Evolutionary conservation across 1,139 yeast genomes (phyloP), one percentile per base, ranked within the genome.

Genomic region (Entelexis paramagnoliae): DNA sequence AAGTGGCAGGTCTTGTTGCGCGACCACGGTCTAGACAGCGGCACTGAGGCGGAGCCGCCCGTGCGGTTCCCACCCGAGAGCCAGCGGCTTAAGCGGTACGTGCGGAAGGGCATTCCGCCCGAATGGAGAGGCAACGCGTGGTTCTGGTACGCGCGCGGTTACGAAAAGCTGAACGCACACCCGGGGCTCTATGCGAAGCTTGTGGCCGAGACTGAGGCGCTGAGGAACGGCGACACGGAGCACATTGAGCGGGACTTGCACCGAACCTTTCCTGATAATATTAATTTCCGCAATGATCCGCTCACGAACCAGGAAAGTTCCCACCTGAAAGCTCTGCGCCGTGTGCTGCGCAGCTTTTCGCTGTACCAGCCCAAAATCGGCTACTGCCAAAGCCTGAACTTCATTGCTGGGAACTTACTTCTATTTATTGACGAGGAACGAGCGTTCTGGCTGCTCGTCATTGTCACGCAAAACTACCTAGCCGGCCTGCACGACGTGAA

Each of bases 61-160:
- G 62, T 67, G 1, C 66, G 91, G 55, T 89, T 87, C 63, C 97
- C 97, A 0, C 82, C 95, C 0, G 78, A 77, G 55, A 83, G 91
- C 10, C 94, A 84, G 56, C 88, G 85, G 61, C 58, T 88, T 56
- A 83, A 84, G 63, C 77, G 94, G 56, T 80, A 86, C 63, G 78
- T 91, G 14, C 75, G 97, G 53, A 83, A 85, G 64, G 98, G 98
- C 8, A 82, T 91, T 10, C 97, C 98, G 0, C 89, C 95, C 0
- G 96, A 87, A 64, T 89, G 96, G 96, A 72, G 98, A 60, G 98
- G 97, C 0, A 79, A 79, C 59, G 96, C 96, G 1, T 91, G 98
- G 98, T 91, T 91, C 72, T 83, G 79, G 70, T 89, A 86, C 66
- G 95, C 95, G n/a, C 81, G 82, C n/a, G 97, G 96, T 1, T 75